Evolutionary conservation across 2,329 filamentous ascomycete species (phyloP), one percentile per base, ranked within the genome.

Genomic region (Fusarium scirpi): DNA sequence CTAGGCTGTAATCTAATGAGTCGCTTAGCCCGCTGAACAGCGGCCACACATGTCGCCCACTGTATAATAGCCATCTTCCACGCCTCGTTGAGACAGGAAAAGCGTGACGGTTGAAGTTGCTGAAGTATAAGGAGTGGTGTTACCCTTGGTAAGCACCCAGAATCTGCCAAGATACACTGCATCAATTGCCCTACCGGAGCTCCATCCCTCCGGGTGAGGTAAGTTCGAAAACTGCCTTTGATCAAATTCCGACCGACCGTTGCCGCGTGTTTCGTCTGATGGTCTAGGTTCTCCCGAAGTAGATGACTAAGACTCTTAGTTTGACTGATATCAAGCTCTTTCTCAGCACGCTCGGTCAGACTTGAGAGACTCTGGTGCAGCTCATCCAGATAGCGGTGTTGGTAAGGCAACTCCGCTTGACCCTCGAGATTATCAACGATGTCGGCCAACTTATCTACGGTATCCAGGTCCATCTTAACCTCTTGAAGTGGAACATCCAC

Each of bases 1-100:
- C 77, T 80, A 5, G 58, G 25, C 25, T 44, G 48, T 2, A 69
- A 61, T 6, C 57, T 32, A 0, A 83, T 22, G 5, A 88, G 72
- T 1, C 86, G 79, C n/a, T 80, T 70, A 0, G 83, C 81, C 20
- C 81, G 79, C 61, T 87, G 83, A 2, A 84, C 52, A 13, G 77
- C 73, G 0, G 80, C 77, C 1, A 87, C 48, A 0, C 81, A 75
- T 6, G 82, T 52, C 0, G 78, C 85, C 49, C 84, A 86, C 0
- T 73, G 56, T 6, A 82, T 60, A 5, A 87, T 70, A 5, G 68
- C 75, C 2, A 60, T 29, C 45, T 72, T 80, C 82, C 81, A 86
- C 13, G 29, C 57, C 1, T 18, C 6, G 1, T 77, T 62, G 0
- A 84, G 73, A 10, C 20, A 38, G 3, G 49, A 20, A 78, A 79